Base-by-base conservation (phyloP, 2,329 filamentous ascomycete genomes). In the Colletotrichum melonis region DNA sequence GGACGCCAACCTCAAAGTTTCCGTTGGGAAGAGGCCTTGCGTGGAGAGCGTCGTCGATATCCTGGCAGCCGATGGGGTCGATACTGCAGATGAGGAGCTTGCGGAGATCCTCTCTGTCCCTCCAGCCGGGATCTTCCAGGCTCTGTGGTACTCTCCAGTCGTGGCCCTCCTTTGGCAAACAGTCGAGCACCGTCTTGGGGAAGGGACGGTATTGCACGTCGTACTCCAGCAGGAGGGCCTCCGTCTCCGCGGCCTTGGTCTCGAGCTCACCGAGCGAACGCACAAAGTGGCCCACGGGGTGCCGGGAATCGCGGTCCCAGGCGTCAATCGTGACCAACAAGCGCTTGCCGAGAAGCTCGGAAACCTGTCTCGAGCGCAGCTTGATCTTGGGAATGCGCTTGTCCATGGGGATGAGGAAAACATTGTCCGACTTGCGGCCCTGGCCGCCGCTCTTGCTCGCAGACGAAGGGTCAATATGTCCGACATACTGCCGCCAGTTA, bases 151-250 rank as follows among this genome's bases (percentile, higher is more conserved):
- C 96, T 80, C 89, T 94, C 97, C 97, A 99, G 80, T 94, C 92
- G 79, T 98, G 96, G 1, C 97, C 97, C 83, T 98, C 95, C 35
- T 90, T 87, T 9, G 97, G 97, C 67, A 99, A 86, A 80, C 97
- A 99, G 82, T 99, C 95, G 66, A 99, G 85, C 5, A 99, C 96
- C 0, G 95, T 94, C 84, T 98, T 98, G 5, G 97, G 95, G 82
- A 99, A 99, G 0, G 97, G 97, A 69, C 96, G 91, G 83, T 99
- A 99, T 81, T 99, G 97, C 3, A 99, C 97, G 80, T 99, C 97
- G 84, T 95, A 98, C 81, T 99, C 97, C 32, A 99, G 88, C 12
- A 99, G 87, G 57, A 99, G 86, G 24, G 97, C 97, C 82, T 99
- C 97, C 0, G 97, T 99, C 85, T 98, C 97, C 8, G 97, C 97